phyloP scores from a whole-genome alignment of 805 yeast species.

The Candida ipomoeae region DNA sequence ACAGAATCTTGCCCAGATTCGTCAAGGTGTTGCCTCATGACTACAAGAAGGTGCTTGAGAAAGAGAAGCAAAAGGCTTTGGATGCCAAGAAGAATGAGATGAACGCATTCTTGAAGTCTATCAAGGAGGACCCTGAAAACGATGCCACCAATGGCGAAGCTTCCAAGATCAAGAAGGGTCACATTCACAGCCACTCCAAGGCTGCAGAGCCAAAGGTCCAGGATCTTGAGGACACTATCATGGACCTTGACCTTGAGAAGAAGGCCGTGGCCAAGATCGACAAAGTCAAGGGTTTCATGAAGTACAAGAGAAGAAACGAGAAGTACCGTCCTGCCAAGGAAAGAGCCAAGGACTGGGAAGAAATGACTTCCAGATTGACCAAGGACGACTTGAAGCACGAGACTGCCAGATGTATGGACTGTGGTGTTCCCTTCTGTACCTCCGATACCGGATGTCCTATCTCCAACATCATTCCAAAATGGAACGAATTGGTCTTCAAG shows the following conservation, averaged over 20 bases:
- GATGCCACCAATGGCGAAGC: conserved; percentile 91
- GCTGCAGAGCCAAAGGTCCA: conserved; percentile 73
- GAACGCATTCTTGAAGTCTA: conserved; percentile 59
- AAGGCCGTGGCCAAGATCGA: conserved; percentile 63
- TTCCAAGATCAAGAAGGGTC: conserved; percentile 50
- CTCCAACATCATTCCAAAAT: conserved; percentile 94
- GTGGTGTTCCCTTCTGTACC: conserved; percentile 99
- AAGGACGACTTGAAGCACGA: conserved; percentile 85
- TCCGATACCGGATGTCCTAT: conserved; percentile 98
- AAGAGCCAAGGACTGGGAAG: conserved; percentile 89
- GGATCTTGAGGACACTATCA: conserved; percentile 86
- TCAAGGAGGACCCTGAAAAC: conserved; percentile 77
- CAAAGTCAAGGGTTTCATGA: conserved; percentile 87
- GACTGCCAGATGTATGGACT: conserved; percentile 98
- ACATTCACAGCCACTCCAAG: conserved; percentile 33
- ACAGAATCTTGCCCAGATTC: conserved; percentile 80
- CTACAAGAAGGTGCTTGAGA: conserved; percentile 83
- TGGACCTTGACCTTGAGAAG: conserved; percentile 62
- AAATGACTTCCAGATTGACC: conserved; percentile 72
- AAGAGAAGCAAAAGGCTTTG: conserved; percentile 60
- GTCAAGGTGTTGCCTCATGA: conserved; percentile 92
- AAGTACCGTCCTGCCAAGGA: conserved; percentile 72
- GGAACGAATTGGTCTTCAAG: conserved; percentile 94
- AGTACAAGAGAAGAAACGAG: conserved; percentile 86
- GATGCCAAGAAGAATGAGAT: conserved; percentile 66